phyloP scores from a whole-genome alignment of 257 asterid genomes.

The Solanum chaucha region DNA sequence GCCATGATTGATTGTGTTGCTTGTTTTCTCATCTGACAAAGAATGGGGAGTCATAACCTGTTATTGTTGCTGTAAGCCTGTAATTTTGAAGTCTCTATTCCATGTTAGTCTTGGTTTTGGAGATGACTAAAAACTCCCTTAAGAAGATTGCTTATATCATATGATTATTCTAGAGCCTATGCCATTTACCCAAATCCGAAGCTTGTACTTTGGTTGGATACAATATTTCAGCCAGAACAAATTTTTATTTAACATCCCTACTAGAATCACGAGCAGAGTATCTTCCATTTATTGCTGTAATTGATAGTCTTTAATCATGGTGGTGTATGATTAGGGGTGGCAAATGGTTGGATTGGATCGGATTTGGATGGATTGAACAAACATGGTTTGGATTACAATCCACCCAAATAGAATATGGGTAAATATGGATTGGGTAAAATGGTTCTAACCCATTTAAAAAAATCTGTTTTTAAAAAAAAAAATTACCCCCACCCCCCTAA shows the following conservation, averaged over 20 bases:
- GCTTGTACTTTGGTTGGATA: not conserved
- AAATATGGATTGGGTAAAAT: too few species aligned
- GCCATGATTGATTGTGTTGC: not conserved
- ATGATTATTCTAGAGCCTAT: not conserved
- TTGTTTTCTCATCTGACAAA: not conserved
- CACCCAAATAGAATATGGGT: too few species aligned
- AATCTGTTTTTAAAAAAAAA: too few species aligned
- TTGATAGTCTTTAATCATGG: not conserved
- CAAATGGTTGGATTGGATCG: too few species aligned
- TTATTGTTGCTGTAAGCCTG: not conserved
- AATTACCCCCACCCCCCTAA: too few species aligned
- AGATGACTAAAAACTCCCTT: not conserved
- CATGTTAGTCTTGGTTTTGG: not conserved
- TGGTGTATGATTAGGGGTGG: not conserved
- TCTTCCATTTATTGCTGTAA: not conserved
- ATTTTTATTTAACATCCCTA: not conserved
- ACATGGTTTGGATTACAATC: too few species aligned
- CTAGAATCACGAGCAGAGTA: not conserved
- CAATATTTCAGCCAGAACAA: not conserved
- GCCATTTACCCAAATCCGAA: not conserved
- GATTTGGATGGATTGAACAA: too few species aligned
- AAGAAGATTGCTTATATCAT: not conserved
- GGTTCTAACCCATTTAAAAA: too few species aligned
- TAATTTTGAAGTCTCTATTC: not conserved
- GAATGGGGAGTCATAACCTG: not conserved